Percentiles rank a stretch among this genome's conserved stretches.
phyloP scores from a whole-genome alignment of 306 rosid species.

The Clitoria ternatea region DNA sequence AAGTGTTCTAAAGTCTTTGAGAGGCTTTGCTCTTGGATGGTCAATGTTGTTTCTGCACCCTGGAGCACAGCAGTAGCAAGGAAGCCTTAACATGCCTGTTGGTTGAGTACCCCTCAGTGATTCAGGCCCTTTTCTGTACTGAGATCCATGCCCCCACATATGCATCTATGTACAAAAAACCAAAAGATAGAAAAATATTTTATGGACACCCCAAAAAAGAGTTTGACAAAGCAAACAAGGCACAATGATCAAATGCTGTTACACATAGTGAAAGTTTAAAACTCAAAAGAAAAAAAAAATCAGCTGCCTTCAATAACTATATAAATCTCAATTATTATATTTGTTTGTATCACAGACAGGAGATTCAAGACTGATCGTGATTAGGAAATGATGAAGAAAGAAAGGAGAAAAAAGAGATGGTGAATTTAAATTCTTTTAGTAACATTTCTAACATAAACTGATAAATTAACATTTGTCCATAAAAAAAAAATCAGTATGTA shows the following conservation, averaged over 20 bases:
- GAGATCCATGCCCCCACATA: slow-evolving; percentile 99
- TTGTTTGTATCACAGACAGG: no score
- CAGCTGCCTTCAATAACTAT: no score
- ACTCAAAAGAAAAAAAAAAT: background rate
- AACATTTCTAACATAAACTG: no score
- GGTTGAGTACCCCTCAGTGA: slow-evolving; percentile 96
- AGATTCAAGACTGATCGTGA: no score
- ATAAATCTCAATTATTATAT: no score
- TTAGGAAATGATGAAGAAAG: no score
- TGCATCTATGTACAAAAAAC: slow-evolving; percentile 64
- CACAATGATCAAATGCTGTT: background rate
- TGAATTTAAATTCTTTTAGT: no score
- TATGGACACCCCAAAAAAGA: background rate
- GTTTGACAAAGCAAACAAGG: background rate
- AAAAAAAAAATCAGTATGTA: no score
- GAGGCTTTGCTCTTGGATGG: slow-evolving; percentile 85
- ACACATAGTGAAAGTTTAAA: background rate
- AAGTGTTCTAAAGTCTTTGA: slow-evolving; percentile 91
- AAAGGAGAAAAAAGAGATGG: no score
- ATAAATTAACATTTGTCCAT: no score
- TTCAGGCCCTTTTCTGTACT: slow-evolving; percentile 94
- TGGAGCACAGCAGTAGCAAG: slow-evolving; percentile 92
- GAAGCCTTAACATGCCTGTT: slow-evolving; percentile 93
- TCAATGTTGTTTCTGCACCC: slow-evolving; percentile 96
- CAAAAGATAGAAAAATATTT: background rate